A percentile compares a stretch with the other conserved stretches of the same genome.
phyloP scores from a whole-genome alignment of 768 basidiomycete genomes.

The Tylopilus intermedius region DNA sequence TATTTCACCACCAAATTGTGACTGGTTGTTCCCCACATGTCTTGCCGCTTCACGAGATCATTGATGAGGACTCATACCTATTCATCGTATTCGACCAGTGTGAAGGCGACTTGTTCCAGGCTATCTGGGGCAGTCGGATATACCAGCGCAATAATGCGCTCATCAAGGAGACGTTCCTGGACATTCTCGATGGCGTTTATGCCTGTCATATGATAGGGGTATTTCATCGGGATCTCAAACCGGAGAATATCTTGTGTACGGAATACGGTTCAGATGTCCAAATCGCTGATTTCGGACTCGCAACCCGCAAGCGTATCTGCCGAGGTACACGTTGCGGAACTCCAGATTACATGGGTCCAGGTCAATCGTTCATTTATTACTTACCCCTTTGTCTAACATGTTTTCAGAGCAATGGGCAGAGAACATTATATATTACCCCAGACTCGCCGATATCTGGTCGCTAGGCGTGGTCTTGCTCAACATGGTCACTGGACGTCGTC shows the following conservation, averaged over 20 bases:
- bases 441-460: conserved; percentile 59
- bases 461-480: conserved; percentile 79
- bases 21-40: conserved; percentile 53
- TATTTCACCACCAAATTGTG: conserved; percentile 50
- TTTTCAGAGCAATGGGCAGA: conserved; percentile 49
- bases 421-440: conserved; percentile 31
- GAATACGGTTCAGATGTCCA: conserved; percentile 48
- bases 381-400: neutral
- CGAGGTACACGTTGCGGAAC: conserved; percentile 56
- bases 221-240: conserved; percentile 85
- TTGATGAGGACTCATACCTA: conserved; percentile 55
- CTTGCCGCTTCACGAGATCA: conserved; percentile 60
- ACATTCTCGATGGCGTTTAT: conserved; percentile 74
- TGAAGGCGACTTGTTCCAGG: conserved; percentile 62
- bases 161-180: conserved; percentile 66
- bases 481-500: conserved; percentile 56
- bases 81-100: conserved; percentile 65
- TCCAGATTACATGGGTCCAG: conserved; percentile 66
- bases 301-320: conserved; percentile 43
- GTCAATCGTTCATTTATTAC: conserved; percentile 31
- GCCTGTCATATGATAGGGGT: conserved; percentile 68
- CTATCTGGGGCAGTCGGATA: conserved; percentile 54
- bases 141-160: conserved; percentile 57
- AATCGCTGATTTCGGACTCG: conserved; percentile 78
- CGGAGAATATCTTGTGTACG: conserved; percentile 70